These are phyloP conservation scores for Daldinia concentrica DNA, from an alignment of 495 filamentous ascomycete species.

Conservation along the genomic window DNA sequence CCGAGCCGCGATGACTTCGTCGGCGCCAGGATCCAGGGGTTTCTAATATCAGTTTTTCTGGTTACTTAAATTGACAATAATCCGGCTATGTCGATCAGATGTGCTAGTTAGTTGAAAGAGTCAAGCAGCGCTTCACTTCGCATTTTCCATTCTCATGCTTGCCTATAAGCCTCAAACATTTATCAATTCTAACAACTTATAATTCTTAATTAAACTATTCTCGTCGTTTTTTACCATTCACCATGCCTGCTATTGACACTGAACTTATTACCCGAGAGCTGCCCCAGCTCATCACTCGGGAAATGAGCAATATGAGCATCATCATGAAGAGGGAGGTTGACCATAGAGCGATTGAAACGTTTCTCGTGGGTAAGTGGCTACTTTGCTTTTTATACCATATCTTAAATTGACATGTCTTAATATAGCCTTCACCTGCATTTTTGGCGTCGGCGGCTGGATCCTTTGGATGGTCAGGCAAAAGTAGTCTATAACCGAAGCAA, in stretches of 20 bases:
- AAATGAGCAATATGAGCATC: slow-evolving; percentile 34
- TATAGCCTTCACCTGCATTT: slow-evolving; percentile 36
- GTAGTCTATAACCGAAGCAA: slow-evolving; percentile 17
- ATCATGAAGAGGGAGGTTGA: slow-evolving; percentile 38
- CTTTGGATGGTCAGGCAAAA: slow-evolving; percentile 42
- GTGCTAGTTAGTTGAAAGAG: background rate
- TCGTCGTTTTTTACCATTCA: slow-evolving; percentile 5
- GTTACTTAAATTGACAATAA: slow-evolving; percentile 16
- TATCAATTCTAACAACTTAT: background rate
- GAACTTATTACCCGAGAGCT: slow-evolving; percentile 34
- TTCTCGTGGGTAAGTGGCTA: slow-evolving; percentile 28
- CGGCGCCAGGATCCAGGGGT: slow-evolving; percentile 12
- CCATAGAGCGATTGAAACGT: slow-evolving; percentile 36
- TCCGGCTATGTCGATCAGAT: slow-evolving; percentile 3
- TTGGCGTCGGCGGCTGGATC: slow-evolving; percentile 42
- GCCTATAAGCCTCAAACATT: background rate
- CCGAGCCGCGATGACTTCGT: slow-evolving; percentile 27
- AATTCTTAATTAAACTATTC: slow-evolving; percentile 2
- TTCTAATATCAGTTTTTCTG: background rate
- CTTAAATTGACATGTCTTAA: slow-evolving; percentile 5
- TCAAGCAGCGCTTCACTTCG: slow-evolving; percentile 19
- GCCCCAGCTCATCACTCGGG: slow-evolving; percentile 37
- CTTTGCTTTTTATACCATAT: background rate
- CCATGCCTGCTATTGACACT: slow-evolving; percentile 34
- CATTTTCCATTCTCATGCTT: background rate